A percentile compares a stretch with the other conserved stretches of the same genome.
Conservation (phyloP, 192 early-diverging fungal genomes). For the Martensiomyces pterosporus region DNA sequence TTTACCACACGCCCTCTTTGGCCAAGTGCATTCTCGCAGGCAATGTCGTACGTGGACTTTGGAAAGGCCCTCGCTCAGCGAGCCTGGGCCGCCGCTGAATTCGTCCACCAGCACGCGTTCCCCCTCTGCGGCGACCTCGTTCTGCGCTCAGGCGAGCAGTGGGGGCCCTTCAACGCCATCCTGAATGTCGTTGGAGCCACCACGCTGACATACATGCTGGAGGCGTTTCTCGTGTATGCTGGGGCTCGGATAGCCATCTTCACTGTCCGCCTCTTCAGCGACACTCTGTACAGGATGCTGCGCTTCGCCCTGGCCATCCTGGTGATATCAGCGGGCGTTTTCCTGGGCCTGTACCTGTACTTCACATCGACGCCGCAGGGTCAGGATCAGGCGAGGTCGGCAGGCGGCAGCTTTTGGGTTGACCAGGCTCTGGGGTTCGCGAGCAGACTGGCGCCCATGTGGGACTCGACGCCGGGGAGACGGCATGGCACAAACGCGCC, state of each 20-base stretch:
- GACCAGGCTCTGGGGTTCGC: slow-evolving; percentile 21
- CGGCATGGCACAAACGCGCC: slow-evolving; percentile 5
- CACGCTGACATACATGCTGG: slow-evolving; percentile 13
- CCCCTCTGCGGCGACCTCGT: slow-evolving; percentile 25
- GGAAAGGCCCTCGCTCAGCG: slow-evolving; percentile 9
- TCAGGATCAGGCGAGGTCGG: slow-evolving; percentile 3
- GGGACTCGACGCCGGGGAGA: slow-evolving; percentile 4
- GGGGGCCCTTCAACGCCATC: slow-evolving; percentile 21
- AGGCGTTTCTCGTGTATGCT: slow-evolving; percentile 16
- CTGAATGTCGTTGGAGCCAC: slow-evolving; percentile 15
- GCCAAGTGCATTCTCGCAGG: too few species aligned
- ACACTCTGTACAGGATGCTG: slow-evolving; percentile 38
- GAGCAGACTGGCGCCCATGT: slow-evolving; percentile 14
- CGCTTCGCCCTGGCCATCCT: slow-evolving; percentile 11
- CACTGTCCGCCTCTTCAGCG: slow-evolving; percentile 25
- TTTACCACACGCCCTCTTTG: too few species aligned
- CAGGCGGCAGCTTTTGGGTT: slow-evolving; percentile 18
- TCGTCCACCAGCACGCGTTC: slow-evolving; percentile 23
- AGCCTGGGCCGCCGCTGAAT: slow-evolving; percentile 1
- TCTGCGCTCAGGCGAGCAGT: slow-evolving; percentile 16
- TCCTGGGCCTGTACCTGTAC: slow-evolving; percentile 32
- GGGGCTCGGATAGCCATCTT: slow-evolving; percentile 6
- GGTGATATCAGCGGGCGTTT: slow-evolving; percentile 12
- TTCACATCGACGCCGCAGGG: slow-evolving; percentile 15
- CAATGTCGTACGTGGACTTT: slow-evolving; percentile 31